Percentiles rank a stretch among this genome's conserved stretches.
Evolutionary conservation across 2,329 filamentous ascomycete genomes (phyloP).

Genomic region (Thielaviopsis euricoi): DNA sequence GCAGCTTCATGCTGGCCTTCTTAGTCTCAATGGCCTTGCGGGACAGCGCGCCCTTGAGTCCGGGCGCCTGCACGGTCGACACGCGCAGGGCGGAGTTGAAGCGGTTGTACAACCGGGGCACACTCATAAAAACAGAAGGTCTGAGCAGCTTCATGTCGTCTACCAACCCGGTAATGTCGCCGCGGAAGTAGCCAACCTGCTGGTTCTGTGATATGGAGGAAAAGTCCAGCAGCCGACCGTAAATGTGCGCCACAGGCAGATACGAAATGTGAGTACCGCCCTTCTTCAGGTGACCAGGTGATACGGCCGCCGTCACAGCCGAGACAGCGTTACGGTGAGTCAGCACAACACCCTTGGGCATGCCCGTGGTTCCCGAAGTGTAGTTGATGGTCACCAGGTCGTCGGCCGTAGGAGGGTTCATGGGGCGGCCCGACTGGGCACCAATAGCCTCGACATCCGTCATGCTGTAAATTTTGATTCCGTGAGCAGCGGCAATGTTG

Average conservation of each 20-base stretch:
- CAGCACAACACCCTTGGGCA: conserved; percentile 69
- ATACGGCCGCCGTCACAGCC: conserved; percentile 45
- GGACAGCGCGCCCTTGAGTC: conserved; percentile 66
- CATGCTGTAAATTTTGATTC: conserved; percentile 66
- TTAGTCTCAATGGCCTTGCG: conserved; percentile 68
- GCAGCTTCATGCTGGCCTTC: conserved; percentile 57
- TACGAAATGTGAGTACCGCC: conserved; percentile 65
- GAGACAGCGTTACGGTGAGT: conserved; percentile 70
- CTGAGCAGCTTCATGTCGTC: conserved; percentile 82
- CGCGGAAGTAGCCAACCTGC: conserved; percentile 82
- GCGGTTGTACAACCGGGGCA: conserved; percentile 81
- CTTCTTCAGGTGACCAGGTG: conserved; percentile 31
- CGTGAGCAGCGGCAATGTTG: conserved; percentile 54
- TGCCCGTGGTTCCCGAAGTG: conserved; percentile 70
- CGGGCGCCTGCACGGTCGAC: conserved; percentile 61
- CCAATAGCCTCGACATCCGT: conserved; percentile 70
- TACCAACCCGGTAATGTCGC: conserved; percentile 68
- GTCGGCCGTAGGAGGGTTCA: conserved; percentile 53
- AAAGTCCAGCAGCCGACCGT: conserved; percentile 72
- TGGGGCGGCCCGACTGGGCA: conserved; percentile 47
- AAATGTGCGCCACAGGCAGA: conserved; percentile 87
- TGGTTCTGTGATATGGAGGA: conserved; percentile 53
- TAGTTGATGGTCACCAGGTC: conserved; percentile 86
- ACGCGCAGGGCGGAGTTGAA: conserved; percentile 72
- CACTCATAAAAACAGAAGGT: conserved; percentile 71